Evolutionary conservation across 768 basidiomycete genomes (phyloP).

Genomic region (Gloeostereum incarnatum): DNA sequence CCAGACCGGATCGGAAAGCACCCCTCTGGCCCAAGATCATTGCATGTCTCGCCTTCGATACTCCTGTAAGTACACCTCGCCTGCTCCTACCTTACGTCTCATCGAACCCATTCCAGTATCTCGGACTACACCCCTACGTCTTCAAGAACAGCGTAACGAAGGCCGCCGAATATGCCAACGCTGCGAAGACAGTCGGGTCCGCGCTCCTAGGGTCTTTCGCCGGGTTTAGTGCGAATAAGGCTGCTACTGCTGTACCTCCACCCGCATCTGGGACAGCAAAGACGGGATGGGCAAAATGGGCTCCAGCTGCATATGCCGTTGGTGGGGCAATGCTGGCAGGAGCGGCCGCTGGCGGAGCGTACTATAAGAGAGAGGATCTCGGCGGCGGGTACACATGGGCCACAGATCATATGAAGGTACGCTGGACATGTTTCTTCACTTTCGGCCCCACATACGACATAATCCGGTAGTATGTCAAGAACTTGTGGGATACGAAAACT

Average conservation of each 20-base stretch:
- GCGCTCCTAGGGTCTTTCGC: constrained; percentile 51
- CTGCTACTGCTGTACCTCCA: constrained; percentile 22
- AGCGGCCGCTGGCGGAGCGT: constrained; percentile 78
- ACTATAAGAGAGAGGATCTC: constrained; percentile 72
- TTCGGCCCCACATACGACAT: too few relatives aligned
- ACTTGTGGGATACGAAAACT: constrained; percentile 69
- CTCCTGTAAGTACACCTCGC: constrained; percentile 70
- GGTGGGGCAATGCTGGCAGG: constrained; percentile 74
- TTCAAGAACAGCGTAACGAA: constrained; percentile 80
- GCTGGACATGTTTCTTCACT: too few relatives aligned
- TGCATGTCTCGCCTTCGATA: constrained; percentile 82
- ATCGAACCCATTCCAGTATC: constrained; percentile 42
- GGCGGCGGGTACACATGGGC: constrained; percentile 64
- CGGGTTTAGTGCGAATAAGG: constrained; percentile 36
- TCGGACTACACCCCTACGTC: constrained; percentile 77
- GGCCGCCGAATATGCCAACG: constrained; percentile 58
- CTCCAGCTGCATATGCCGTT: constrained; percentile 57
- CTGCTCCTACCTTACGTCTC: constrained; percentile 1
- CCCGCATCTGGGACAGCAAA: constrained; percentile 10
- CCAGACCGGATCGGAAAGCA: constrained; percentile 52
- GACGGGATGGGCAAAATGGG: constrained; percentile 51
- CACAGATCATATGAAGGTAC: constrained; percentile 86
- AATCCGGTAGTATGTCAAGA: constrained; percentile 80
- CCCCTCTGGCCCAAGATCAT: constrained; percentile 87
- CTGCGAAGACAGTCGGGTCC: constrained; percentile 55